Evolutionary conservation across 2,329 filamentous ascomycete genomes (phyloP).

Genomic region (Aureobasidium sp.): DNA sequence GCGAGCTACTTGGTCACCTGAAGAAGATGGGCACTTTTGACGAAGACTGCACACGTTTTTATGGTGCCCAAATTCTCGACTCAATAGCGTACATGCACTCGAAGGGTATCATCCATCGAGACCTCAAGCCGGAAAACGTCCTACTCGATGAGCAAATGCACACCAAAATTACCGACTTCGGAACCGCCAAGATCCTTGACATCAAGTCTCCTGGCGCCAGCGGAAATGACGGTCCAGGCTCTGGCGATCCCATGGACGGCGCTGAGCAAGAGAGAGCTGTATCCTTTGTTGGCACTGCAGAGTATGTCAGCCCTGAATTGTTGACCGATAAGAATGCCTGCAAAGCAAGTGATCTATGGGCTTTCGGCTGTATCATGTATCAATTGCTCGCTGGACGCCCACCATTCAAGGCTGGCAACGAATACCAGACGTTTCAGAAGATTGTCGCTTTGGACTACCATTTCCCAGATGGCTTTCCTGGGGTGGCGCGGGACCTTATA

Average conservation of each 20-base stretch:
- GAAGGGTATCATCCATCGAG: slow-evolving; percentile 89
- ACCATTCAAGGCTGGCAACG: slow-evolving; percentile 91
- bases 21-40: slow-evolving; percentile 96
- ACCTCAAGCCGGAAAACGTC: slow-evolving; percentile 95
- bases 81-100: slow-evolving; percentile 98
- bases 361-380: slow-evolving; percentile 96
- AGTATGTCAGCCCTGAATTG: slow-evolving; percentile 97
- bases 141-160: slow-evolving; percentile 93
- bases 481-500: slow-evolving; percentile 78
- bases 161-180: slow-evolving; percentile 98
- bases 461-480: slow-evolving; percentile 82
- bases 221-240: slow-evolving; percentile 32
- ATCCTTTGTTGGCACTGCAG: slow-evolving; percentile 94
- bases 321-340: slow-evolving; percentile 94
- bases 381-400: slow-evolving; percentile 92
- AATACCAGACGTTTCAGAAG: slow-evolving; percentile 97
- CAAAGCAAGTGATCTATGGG: slow-evolving; percentile 97
- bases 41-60: slow-evolving; percentile 88
- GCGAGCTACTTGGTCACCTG: slow-evolving; percentile 83
- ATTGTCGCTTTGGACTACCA: slow-evolving; percentile 92
- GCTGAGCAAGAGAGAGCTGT: slow-evolving; percentile 68
- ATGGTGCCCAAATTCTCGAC: slow-evolving; percentile 91
- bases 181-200: slow-evolving; percentile 88
- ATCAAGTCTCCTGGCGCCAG: slow-evolving; percentile 25
- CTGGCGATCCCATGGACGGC: slow-evolving; percentile 48